These are phyloP conservation scores for Mycena galopus DNA, from an alignment of 768 basidiomycete genomes.

Conservation along the genomic window DNA sequence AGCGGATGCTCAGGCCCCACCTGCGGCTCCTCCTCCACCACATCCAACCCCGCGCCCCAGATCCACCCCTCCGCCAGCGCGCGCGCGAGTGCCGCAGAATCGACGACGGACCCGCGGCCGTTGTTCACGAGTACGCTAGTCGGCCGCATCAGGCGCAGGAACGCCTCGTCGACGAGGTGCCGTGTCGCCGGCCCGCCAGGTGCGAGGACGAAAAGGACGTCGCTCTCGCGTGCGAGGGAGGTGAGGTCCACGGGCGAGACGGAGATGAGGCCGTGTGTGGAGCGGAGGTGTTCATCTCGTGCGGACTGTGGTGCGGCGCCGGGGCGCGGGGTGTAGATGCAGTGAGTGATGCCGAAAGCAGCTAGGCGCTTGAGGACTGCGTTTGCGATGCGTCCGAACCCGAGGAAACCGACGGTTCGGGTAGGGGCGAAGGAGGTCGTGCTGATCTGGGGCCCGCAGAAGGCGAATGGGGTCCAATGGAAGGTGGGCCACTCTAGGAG, in stretches of 20 bases:
- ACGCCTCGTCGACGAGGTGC: constrained; percentile 77
- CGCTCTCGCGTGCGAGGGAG: constrained; percentile 80
- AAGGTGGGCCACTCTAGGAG: constrained; percentile 79
- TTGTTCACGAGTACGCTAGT: constrained; percentile 88
- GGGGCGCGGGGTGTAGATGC: constrained; percentile 72
- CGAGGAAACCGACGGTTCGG: constrained; percentile 90
- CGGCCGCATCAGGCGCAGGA: constrained; percentile 88
- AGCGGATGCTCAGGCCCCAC: constrained; percentile 82
- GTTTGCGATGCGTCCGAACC: constrained; percentile 95
- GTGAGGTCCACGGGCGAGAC: constrained; percentile 73
- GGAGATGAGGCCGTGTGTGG: constrained; percentile 48
- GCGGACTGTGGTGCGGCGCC: constrained; percentile 53
- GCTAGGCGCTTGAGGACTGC: constrained; percentile 83
- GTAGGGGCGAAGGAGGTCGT: constrained; percentile 60
- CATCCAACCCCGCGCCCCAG: constrained; percentile 94
- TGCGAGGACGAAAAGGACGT: constrained; percentile 88
- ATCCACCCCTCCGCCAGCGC: constrained; percentile 85
- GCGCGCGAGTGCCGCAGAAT: constrained; percentile 87
- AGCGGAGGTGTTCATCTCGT: constrained; percentile 50
- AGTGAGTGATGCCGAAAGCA: constrained; percentile 84
- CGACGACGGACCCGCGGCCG: constrained; percentile 89
- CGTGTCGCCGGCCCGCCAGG: constrained; percentile 81
- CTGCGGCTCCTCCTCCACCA: constrained; percentile 92
- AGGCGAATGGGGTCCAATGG: constrained; percentile 85
- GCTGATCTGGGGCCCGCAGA: constrained; percentile 90